Evolutionary conservation across 495 filamentous ascomycete species (phyloP).

Genomic region (Poronia punctata): DNA sequence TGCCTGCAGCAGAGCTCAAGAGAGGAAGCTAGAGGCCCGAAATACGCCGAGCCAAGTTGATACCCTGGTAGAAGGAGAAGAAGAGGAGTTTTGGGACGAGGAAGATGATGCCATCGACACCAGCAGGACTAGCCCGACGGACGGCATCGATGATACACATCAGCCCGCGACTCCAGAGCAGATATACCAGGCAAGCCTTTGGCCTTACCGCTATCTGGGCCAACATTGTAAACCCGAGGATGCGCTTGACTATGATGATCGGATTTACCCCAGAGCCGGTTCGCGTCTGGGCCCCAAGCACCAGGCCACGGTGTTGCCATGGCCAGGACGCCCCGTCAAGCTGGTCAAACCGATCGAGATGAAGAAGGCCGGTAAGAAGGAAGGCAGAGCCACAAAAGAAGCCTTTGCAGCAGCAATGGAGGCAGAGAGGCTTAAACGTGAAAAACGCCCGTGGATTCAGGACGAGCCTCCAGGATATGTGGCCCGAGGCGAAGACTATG

Average conservation of each 20-base stretch:
- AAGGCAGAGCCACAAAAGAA: constrained; percentile 71
- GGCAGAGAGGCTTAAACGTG: constrained; percentile 61
- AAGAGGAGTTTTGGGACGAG: constrained; percentile 75
- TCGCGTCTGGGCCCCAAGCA: constrained; percentile 88
- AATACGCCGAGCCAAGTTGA: constrained; percentile 64
- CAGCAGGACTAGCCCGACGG: constrained; percentile 51
- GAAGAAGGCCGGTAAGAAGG: constrained; percentile 61
- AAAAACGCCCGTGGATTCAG: constrained; percentile 83
- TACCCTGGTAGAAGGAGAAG: constrained; percentile 56
- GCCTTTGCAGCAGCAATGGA: constrained; percentile 56
- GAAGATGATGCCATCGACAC: constrained; percentile 62
- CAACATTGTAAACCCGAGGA: constrained; percentile 96
- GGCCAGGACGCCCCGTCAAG: constrained; percentile 79
- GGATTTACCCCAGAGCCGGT: constrained; percentile 92
- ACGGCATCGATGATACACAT: constrained; percentile 46
- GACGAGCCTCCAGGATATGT: constrained; percentile 87
- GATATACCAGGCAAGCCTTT: constrained; percentile 82
- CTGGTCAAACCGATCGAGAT: constrained; percentile 82
- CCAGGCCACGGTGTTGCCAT: constrained; percentile 77
- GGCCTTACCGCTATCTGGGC: constrained; percentile 93
- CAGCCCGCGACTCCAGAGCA: constrained; percentile 83
- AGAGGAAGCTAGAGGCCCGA: constrained; percentile 83
- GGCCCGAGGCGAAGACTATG: constrained; percentile 68
- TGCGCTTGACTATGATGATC: constrained; percentile 93
- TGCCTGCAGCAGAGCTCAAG: constrained; percentile 88